These are phyloP conservation scores for Diophrys appendiculata DNA, from an alignment of 73 alveolate genomes.

Conservation along the genomic window DNA sequence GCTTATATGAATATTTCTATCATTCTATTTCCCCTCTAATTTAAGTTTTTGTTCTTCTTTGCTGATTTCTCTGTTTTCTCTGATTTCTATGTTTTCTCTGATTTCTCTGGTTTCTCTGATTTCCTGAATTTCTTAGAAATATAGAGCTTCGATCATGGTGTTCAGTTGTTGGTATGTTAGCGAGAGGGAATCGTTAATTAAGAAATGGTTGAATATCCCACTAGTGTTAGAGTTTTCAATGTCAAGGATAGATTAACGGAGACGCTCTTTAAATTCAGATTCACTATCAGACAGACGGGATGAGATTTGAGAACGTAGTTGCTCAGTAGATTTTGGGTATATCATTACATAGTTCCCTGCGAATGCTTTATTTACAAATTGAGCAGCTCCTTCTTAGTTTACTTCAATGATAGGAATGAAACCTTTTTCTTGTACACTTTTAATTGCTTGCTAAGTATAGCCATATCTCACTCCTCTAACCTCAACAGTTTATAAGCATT, in stretches of 20 bases:
- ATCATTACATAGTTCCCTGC: constrained; percentile 82
- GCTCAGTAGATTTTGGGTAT: constrained; percentile 83
- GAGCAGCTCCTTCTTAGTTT: constrained; percentile 79
- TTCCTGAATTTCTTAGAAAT: constrained; percentile 60
- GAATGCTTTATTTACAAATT: constrained; percentile 66
- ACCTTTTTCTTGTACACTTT: constrained; percentile 60
- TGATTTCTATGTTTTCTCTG: too few relatives aligned
- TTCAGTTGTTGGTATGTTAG: constrained; percentile 53
- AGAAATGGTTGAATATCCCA: constrained; percentile 54
- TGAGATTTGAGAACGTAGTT: constrained; percentile 72
- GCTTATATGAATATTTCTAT: too few relatives aligned
- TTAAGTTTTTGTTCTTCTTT: too few relatives aligned
- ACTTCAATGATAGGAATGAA: constrained; percentile 81
- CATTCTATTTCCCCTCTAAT: too few relatives aligned
- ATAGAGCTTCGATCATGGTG: constrained; percentile 56
- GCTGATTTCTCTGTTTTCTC: too few relatives aligned
- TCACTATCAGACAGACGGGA: constrained; percentile 70
- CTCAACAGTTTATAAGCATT: constrained; percentile 64
- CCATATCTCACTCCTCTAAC: constrained; percentile 74
- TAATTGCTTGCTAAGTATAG: constrained; percentile 63
- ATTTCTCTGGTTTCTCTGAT: too few relatives aligned
- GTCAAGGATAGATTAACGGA: constrained; percentile 69
- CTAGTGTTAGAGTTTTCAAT: constrained; percentile 68
- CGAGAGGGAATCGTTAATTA: constrained; percentile 63
- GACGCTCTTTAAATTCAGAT: constrained; percentile 70